A percentile compares a stretch with the other conserved stretches of the same genome.
These are phyloP conservation scores for Penicillium coprophilum DNA, from an alignment of 495 filamentous ascomycete genomes.

Conservation along the genomic window DNA sequence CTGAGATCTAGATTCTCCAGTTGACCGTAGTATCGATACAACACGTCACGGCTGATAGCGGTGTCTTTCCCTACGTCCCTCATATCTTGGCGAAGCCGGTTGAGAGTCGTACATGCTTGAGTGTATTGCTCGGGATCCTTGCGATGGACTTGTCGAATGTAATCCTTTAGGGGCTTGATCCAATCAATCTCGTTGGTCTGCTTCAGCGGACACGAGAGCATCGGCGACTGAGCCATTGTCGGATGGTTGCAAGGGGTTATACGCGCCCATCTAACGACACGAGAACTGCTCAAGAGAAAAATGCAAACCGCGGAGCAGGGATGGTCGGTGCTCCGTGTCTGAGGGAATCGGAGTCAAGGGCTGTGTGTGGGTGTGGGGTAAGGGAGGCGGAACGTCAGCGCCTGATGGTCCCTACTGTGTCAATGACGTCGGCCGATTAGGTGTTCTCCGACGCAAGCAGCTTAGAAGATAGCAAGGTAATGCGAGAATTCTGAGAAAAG, in stretches of 20 bases:
- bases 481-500: conserved; percentile 7
- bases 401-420: conserved; percentile 19
- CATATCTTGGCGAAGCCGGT: conserved; percentile 98
- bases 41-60: conserved; percentile 84
- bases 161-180: conserved; percentile 87
- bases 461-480: conserved; percentile 2
- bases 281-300: conserved; percentile 11
- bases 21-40: conserved; percentile 98
- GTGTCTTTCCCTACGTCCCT: conserved; percentile 96
- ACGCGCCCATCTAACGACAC: conserved; percentile 40
- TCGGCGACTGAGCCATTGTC: conserved; percentile 77
- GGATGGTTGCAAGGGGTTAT: conserved; percentile 35
- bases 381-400: conserved; percentile 24
- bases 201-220: conserved; percentile 92
- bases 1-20: conserved; percentile 90
- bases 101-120: conserved; percentile 93
- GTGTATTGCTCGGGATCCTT: conserved; percentile 93
- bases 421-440: conserved; percentile 27
- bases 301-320: conserved; percentile 16
- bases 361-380: conserved; percentile 41
- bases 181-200: conserved; percentile 99
- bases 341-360: conserved; percentile 23
- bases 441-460: not conserved
- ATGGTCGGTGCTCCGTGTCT: conserved; percentile 13
- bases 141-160: conserved; percentile 91